Conservation (phyloP, 1,284 basidiomycete species). For the Trichosporon asahii region DNA sequence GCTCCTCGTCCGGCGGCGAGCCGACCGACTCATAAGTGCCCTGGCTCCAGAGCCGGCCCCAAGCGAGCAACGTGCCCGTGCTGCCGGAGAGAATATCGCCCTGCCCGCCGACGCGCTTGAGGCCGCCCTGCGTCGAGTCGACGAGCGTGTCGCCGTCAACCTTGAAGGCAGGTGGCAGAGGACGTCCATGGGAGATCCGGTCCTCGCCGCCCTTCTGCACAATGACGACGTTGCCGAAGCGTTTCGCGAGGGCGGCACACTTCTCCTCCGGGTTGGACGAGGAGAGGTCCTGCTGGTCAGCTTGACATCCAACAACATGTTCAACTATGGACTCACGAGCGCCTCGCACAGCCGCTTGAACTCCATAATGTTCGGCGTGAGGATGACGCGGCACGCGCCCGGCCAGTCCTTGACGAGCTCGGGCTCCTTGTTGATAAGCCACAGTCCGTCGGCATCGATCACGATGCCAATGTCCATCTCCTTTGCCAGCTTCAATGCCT, state of each 20-base stretch:
- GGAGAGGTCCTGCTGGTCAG: slow-evolving; percentile 54
- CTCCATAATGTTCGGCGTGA: slow-evolving; percentile 94
- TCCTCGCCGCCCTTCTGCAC: slow-evolving; percentile 81
- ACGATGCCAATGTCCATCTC: slow-evolving; percentile 77
- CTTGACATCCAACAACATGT: background rate
- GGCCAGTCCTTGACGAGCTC: slow-evolving; percentile 65
- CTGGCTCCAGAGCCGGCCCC: slow-evolving; percentile 86
- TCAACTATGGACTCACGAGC: slow-evolving; percentile 55
- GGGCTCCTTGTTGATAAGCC: slow-evolving; percentile 57
- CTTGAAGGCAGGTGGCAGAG: slow-evolving; percentile 28
- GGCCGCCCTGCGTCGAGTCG: slow-evolving; percentile 59
- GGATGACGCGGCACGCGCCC: slow-evolving; percentile 46
- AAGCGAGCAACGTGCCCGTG: slow-evolving; percentile 84
- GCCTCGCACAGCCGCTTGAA: slow-evolving; percentile 79
- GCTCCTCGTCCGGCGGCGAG: slow-evolving; percentile 57
- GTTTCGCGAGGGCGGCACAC: slow-evolving; percentile 64
- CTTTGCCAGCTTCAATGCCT: slow-evolving; percentile 55
- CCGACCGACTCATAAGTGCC: slow-evolving; percentile 62
- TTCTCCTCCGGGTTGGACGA: slow-evolving; percentile 54
- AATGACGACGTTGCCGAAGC: slow-evolving; percentile 81
- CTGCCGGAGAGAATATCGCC: slow-evolving; percentile 88
- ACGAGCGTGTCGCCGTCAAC: slow-evolving; percentile 19
- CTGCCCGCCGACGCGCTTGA: slow-evolving; percentile 92
- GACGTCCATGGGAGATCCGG: slow-evolving; percentile 52
- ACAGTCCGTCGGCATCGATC: slow-evolving; percentile 78